phyloP scores from a whole-genome alignment of 148 eudicot species.

The Bassia scoparia region DNA sequence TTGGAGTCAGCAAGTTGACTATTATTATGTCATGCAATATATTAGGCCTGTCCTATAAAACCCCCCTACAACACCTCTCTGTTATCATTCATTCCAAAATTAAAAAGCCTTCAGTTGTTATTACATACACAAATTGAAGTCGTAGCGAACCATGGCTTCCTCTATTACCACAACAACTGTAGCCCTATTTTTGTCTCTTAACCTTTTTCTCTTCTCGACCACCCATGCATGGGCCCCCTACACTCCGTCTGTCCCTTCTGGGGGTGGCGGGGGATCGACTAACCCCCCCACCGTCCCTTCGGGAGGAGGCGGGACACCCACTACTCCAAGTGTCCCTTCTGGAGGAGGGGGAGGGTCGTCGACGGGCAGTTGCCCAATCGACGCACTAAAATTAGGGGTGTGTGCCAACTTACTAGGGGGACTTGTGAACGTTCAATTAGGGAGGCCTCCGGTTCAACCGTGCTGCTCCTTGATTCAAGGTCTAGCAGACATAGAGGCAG shows the following conservation, averaged over 20 bases:
- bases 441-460: conserved; percentile 41
- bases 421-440: conserved; percentile 31
- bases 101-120: no score
- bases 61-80: background rate
- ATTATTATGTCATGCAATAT: no score
- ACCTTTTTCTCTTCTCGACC: background rate
- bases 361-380: conserved; percentile 40
- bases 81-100: background rate
- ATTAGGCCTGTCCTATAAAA: background rate
- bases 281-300: background rate
- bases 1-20: no score
- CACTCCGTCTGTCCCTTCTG: background rate
- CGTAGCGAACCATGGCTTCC: conserved; percentile 7
- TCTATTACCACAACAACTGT: background rate
- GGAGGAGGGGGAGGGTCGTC: background rate
- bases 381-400: conserved; percentile 51
- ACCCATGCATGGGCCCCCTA: conserved; percentile 2
- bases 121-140: background rate
- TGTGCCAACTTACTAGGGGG: conserved; percentile 45
- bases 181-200: background rate
- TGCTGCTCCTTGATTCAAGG: conserved; percentile 58
- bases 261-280: background rate
- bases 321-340: background rate
- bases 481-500: conserved; percentile 57
- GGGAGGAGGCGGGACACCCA: background rate